phyloP scores from a whole-genome alignment of 306 rosid genomes.

The Vigna hirtella region DNA sequence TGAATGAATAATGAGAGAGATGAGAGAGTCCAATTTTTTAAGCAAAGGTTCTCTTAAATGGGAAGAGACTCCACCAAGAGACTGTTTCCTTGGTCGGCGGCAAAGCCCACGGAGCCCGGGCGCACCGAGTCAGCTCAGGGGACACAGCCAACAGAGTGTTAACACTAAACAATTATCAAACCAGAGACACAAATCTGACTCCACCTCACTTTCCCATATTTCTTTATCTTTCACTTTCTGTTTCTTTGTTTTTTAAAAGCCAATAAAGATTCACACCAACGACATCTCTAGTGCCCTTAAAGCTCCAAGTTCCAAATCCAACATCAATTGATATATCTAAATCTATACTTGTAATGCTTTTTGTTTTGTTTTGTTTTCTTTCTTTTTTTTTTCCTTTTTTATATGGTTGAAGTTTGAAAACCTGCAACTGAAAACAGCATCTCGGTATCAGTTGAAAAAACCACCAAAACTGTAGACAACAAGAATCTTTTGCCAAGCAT shows the following conservation, averaged over 20 bases:
- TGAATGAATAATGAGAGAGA: constrained; percentile 63
- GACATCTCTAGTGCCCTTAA: constrained; percentile 50
- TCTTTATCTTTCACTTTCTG: constrained; percentile 61
- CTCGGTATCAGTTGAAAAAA: constrained; percentile 87
- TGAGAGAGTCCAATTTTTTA: constrained; percentile 53
- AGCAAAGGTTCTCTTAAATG: constrained; percentile 80
- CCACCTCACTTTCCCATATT: constrained; percentile 75
- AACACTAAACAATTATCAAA: constrained; percentile 75
- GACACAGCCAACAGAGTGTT: constrained; percentile 82
- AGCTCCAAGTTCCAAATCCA: constrained; percentile 78
- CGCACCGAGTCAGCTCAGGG: constrained; percentile 76
- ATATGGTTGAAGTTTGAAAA: constrained; percentile 68
- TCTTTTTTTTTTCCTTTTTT: neutral
- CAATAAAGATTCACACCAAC: constrained; percentile 59
- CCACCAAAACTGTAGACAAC: constrained; percentile 95
- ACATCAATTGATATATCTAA: constrained; percentile 48
- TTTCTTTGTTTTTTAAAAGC: constrained; percentile 57
- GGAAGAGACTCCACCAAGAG: constrained; percentile 77
- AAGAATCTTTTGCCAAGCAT: constrained; percentile 76
- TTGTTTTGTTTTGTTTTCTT: no score
- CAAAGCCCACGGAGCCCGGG: constrained; percentile 97
- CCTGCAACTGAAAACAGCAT: constrained; percentile 98
- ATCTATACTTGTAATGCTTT: neutral
- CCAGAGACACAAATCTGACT: constrained; percentile 87
- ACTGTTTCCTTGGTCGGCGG: constrained; percentile 98